Evolutionary conservation across 2,329 filamentous ascomycete species (phyloP).

Genomic region (Scorias spongiosa): DNA sequence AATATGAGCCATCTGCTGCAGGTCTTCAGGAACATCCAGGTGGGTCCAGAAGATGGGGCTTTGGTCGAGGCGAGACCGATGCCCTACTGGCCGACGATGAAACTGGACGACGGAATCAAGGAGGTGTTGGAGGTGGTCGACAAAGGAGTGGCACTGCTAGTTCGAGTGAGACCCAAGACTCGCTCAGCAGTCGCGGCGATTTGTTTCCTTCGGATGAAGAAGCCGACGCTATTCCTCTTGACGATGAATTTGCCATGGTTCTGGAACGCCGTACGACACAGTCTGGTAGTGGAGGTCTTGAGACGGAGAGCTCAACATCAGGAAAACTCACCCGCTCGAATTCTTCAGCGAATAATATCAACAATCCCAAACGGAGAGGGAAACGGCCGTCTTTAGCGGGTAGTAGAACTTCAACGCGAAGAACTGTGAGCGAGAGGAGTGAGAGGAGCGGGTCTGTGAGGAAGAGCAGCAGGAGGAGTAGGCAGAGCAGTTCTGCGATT

Average conservation of each 20-base stretch:
- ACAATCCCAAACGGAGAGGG: neutral
- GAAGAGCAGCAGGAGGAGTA: constrained; percentile 6
- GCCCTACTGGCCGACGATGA: constrained; percentile 50
- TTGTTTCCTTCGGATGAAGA: constrained; percentile 74
- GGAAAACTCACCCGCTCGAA: constrained; percentile 21
- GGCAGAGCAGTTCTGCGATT: neutral
- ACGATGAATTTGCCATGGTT: constrained; percentile 80
- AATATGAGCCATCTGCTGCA: constrained; percentile 82
- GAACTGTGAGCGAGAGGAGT: constrained; percentile 11
- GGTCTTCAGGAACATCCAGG: constrained; percentile 79
- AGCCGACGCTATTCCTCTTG: constrained; percentile 82
- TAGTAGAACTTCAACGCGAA: constrained; percentile 11
- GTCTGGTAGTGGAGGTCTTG: constrained; percentile 24
- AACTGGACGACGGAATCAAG: constrained; percentile 18
- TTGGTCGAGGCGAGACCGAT: constrained; percentile 42
- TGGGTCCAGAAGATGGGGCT: constrained; percentile 21
- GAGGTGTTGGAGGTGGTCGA: constrained; percentile 19
- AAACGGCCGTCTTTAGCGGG: constrained; percentile 1
- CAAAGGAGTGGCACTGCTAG: constrained; percentile 64
- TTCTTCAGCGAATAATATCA: constrained; percentile 25
- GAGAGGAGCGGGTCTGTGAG: constrained; percentile 9
- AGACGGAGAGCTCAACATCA: constrained; percentile 53
- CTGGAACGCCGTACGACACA: constrained; percentile 53
- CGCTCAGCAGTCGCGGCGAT: constrained; percentile 74
- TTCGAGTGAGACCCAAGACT: constrained; percentile 71